A percentile compares a stretch with the other conserved stretches of the same genome.
Evolutionary conservation across 2,329 filamentous ascomycete genomes (phyloP).

Genomic region (Chaetomium sp.): DNA sequence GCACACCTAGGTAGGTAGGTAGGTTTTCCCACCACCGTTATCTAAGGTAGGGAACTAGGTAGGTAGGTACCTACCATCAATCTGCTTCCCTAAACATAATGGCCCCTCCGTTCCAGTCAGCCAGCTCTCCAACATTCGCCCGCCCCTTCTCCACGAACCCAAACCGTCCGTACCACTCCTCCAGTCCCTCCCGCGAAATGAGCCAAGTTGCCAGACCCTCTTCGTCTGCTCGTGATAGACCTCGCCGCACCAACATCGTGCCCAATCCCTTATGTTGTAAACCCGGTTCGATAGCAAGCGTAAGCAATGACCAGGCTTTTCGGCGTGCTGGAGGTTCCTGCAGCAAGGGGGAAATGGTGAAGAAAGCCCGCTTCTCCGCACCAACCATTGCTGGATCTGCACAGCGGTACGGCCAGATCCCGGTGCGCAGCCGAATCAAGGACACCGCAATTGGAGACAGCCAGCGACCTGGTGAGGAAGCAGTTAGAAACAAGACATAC

Average conservation of each 20-base stretch:
- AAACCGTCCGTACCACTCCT: neutral
- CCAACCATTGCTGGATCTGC: neutral
- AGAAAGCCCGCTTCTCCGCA: neutral
- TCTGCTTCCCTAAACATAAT: neutral
- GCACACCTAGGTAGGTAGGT: no score
- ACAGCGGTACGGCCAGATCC: neutral
- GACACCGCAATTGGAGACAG: neutral
- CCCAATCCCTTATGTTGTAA: neutral
- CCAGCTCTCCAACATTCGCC: neutral
- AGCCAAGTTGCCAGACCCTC: neutral
- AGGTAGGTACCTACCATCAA: neutral
- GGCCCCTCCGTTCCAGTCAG: neutral
- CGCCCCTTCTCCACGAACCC: constrained; percentile 1
- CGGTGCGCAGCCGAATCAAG: neutral
- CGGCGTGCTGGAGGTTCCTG: neutral
- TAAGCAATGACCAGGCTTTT: neutral
- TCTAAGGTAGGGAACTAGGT: no score
- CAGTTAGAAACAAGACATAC: neutral
- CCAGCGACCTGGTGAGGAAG: neutral
- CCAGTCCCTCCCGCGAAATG: constrained; percentile 1
- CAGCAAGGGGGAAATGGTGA: neutral
- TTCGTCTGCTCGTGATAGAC: neutral
- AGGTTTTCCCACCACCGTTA: no score
- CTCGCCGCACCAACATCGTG: neutral
- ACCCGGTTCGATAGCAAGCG: neutral